Base-by-base conservation (phyloP, 345 rosid species). In the Salix viminalis region DNA sequence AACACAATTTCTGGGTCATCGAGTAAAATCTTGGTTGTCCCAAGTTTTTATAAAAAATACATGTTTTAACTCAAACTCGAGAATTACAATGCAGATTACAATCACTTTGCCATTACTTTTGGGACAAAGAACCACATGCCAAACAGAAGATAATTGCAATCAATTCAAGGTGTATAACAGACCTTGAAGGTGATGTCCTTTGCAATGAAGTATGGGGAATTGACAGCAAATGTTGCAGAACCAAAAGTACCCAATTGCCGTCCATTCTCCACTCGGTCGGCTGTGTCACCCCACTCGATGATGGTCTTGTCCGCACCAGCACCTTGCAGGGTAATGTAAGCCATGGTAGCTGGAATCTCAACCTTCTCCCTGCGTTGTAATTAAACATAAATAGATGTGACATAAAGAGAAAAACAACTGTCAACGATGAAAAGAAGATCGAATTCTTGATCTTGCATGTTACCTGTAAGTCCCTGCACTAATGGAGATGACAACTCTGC, bases 131-230 rank as follows among this genome's bases (percentile, higher is more conserved):
- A 69, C 5, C 37, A 11, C 7, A 16, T 41, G 58, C 67, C 1
- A 13, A 68, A 21, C 12, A 5, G 24, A 7, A 28, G 32, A 4
- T 30, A 39, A 46, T 12, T 75, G 28, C 60, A 71, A 65, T 13
- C 41, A 32, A 6, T 14, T 10, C 16, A 23, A 18, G 18, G 8
- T 32, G 14, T 41, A 32, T 7, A 37, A n/a, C 71, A 34, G 60
- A 86, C 87, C 88, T 80, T 88, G 83, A 88, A 88, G 58, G 83
- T 83, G 72, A 88, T 80, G 84, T 77, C 61, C 83, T 68, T 83
- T 60, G 89, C 89, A 64, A 88, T 83, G 87, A 88, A 86, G 76
- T 82, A 74, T 18, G 87, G 85, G 56, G 87, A 85, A 68, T 85
- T 61, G 28, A 85, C 85, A 23, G 89, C 75, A 75, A 88, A 86